Conservation (phyloP, 306 rosid genomes). For the Vigna trinervia region DNA sequence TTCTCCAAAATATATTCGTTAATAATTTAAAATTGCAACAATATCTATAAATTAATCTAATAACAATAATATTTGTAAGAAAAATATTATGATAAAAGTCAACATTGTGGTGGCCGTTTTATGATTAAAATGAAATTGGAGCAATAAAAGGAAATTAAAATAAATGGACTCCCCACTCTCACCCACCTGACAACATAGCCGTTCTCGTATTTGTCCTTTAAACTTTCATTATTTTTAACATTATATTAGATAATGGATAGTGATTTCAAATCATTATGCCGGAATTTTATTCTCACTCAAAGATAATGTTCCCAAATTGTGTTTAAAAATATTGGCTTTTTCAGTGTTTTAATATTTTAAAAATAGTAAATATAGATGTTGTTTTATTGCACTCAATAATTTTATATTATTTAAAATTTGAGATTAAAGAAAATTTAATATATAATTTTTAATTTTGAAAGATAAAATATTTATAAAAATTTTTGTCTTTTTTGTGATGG, state of each 20-base stretch:
- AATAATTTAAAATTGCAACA: no score
- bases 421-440: no score
- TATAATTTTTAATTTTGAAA: no score
- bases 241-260: neutral
- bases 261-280: conserved; percentile 5
- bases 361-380: no score
- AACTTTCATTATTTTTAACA: neutral
- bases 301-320: neutral
- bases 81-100: neutral
- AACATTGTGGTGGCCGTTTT: neutral
- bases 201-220: neutral
- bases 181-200: neutral
- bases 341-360: no score
- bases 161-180: conserved; percentile 9
- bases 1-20: no score
- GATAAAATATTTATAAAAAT: no score
- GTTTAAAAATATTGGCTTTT: no score
- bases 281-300: neutral
- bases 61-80: neutral
- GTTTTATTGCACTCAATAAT: no score
- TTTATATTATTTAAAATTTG: no score
- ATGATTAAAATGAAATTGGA: conserved; percentile 24
- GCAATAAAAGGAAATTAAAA: conserved; percentile 5
- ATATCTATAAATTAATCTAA: neutral
- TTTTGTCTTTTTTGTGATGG: no score